Conservation (phyloP, 345 rosid genomes). For the Melaleuca alternifolia region DNA sequence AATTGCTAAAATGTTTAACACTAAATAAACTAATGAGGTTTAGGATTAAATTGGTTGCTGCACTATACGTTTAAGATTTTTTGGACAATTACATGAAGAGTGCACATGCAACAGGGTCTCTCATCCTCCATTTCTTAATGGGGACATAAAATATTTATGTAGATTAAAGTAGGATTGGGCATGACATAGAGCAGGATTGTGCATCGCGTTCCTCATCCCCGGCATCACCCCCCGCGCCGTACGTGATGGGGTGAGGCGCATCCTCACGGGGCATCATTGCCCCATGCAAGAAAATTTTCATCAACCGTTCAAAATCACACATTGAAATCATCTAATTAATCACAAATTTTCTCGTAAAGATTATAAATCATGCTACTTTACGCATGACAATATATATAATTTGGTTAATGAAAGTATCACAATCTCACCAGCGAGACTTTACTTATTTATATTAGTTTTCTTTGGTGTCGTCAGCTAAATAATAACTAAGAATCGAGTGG, state of each 20-base stretch:
- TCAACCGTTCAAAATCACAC: background rate
- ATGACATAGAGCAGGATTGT: fast-evolving
- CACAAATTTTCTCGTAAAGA: fast-evolving
- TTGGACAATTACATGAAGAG: no score
- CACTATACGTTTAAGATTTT: no score
- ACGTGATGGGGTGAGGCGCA: fast-evolving
- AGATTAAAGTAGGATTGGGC: background rate
- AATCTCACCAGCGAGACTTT: background rate
- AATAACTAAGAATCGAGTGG: background rate
- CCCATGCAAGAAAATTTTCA: fast-evolving
- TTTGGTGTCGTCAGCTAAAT: background rate
- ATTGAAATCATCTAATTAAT: background rate
- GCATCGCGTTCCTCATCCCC: background rate
- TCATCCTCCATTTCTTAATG: background rate
- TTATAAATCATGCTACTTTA: background rate
- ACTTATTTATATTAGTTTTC: background rate
- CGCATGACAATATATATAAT: background rate
- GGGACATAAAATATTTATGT: background rate
- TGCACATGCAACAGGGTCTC: fast-evolving
- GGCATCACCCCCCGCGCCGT: background rate
- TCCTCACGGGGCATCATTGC: background rate
- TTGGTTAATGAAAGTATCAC: background rate
- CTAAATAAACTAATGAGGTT: no score
- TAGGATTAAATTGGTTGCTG: no score
- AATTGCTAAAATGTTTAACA: no score